Conservation (phyloP, 352 stramenopile genomes). For the Pythium graminicola region DNA sequence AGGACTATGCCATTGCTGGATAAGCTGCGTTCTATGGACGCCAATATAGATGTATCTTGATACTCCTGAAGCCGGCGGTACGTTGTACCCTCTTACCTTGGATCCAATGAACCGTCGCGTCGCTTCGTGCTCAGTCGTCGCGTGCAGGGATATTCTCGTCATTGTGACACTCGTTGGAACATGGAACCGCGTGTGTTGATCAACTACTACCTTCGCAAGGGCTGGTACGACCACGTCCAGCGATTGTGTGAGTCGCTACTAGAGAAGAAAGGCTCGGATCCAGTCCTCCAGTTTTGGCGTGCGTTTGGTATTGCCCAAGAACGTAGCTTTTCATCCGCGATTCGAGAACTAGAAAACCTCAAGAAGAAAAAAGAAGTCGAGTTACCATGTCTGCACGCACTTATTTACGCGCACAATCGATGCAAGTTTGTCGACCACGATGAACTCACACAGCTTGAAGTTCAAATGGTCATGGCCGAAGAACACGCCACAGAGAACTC, state of each 20-base stretch:
- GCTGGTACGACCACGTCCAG: constrained; percentile 84
- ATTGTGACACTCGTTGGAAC: too few species aligned
- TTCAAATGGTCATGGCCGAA: constrained; percentile 76
- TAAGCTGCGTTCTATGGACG: too few species aligned
- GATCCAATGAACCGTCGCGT: constrained; percentile 21
- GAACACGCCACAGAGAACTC: constrained; percentile 49
- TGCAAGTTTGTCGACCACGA: constrained; percentile 78
- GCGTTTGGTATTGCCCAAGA: constrained; percentile 77
- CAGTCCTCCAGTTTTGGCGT: constrained; percentile 80
- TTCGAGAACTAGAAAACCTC: constrained; percentile 80
- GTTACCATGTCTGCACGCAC: constrained; percentile 65
- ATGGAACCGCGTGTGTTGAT: constrained; percentile 69
- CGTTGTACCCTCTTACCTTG: neutral
- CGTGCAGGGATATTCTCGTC: too few species aligned
- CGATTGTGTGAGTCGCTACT: constrained; percentile 73
- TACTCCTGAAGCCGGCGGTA: neutral
- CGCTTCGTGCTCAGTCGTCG: constrained; percentile 1
- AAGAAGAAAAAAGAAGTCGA: constrained; percentile 76
- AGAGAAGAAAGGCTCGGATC: constrained; percentile 75
- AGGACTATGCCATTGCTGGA: constrained; percentile 58
- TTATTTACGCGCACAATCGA: constrained; percentile 69
- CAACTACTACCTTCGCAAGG: constrained; percentile 86
- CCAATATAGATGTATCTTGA: constrained; percentile 1
- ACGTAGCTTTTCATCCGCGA: constrained; percentile 68
- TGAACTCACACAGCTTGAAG: constrained; percentile 67